Evolutionary conservation across 306 rosid species (phyloP).

Genomic region (Dalbergia cultrata): DNA sequence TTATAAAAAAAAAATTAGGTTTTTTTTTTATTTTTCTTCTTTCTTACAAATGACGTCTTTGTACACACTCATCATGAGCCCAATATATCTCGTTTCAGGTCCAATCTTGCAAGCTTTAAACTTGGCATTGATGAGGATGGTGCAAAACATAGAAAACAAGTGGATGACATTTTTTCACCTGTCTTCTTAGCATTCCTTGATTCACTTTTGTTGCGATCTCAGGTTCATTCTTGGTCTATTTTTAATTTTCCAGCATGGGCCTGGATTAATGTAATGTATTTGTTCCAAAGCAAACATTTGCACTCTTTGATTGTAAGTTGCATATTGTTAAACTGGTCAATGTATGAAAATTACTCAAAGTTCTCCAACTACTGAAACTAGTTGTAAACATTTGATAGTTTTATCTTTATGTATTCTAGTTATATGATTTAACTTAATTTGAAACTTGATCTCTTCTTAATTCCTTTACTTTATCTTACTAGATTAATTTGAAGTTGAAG

Average conservation of each 20-base stretch:
- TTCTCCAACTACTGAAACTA: too few relatives aligned
- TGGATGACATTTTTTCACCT: slow-evolving; percentile 74
- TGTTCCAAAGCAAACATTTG: too few relatives aligned
- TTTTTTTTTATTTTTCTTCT: not conserved
- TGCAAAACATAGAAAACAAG: slow-evolving; percentile 63
- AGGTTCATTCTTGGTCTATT: slow-evolving; percentile 71
- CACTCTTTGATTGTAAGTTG: too few relatives aligned
- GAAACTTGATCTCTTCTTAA: too few relatives aligned
- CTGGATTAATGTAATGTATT: slow-evolving; percentile 9
- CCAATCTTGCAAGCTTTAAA: slow-evolving; percentile 82
- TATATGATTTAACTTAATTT: too few relatives aligned
- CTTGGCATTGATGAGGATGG: slow-evolving; percentile 80
- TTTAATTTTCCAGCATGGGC: slow-evolving; percentile 7
- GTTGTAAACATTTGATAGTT: too few relatives aligned
- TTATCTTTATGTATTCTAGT: too few relatives aligned
- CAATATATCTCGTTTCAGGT: slow-evolving; percentile 67
- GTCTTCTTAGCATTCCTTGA: slow-evolving; percentile 86
- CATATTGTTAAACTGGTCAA: too few relatives aligned
- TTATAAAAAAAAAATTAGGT: too few relatives aligned
- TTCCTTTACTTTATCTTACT: too few relatives aligned
- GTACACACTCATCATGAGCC: slow-evolving; percentile 28
- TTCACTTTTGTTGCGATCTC: slow-evolving; percentile 83
- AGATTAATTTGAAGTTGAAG: too few relatives aligned
- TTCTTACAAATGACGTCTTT: slow-evolving; percentile 21
- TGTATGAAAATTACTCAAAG: too few relatives aligned